Conservation (phyloP, 192 early-diverging fungal genomes). For the Mortierella antarctica region DNA sequence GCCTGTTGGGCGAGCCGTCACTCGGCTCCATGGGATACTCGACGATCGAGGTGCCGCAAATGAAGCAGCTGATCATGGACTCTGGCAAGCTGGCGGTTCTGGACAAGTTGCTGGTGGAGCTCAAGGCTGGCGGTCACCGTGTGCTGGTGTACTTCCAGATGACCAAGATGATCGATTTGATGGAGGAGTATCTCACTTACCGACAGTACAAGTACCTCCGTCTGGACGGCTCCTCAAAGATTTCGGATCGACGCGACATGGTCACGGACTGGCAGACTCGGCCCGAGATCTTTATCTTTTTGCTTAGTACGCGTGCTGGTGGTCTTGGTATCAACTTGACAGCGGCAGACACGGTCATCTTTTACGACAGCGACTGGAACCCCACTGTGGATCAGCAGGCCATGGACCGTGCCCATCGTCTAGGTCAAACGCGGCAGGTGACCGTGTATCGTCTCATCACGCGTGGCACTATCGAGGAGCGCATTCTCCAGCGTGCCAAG, state of each 20-base stretch:
- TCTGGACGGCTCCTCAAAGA: constrained; percentile 88
- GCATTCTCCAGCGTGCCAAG: constrained; percentile 80
- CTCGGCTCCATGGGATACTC: constrained; percentile 41
- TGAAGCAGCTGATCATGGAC: constrained; percentile 81
- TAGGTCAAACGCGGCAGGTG: constrained; percentile 88
- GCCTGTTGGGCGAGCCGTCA: constrained; percentile 57
- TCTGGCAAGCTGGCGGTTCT: constrained; percentile 82
- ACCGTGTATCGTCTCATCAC: constrained; percentile 89
- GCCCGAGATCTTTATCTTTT: constrained; percentile 86
- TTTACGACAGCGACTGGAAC: constrained; percentile 92
- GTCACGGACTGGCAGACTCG: constrained; percentile 94
- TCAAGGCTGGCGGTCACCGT: constrained; percentile 84
- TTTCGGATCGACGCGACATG: constrained; percentile 89
- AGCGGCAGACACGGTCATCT: constrained; percentile 89
- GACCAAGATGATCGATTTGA: constrained; percentile 89
- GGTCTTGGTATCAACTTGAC: constrained; percentile 93
- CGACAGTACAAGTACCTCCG: constrained; percentile 90
- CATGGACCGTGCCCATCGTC: constrained; percentile 89
- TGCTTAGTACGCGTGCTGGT: constrained; percentile 87
- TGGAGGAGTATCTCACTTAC: constrained; percentile 89
- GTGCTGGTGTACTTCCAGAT: constrained; percentile 91
- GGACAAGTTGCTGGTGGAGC: constrained; percentile 73
- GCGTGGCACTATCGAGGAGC: constrained; percentile 83
- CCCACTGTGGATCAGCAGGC: constrained; percentile 93
- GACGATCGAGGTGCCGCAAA: constrained; percentile 52